Evolutionary conservation across 768 basidiomycete species (phyloP).

Genomic region (Lactarius tabidus): DNA sequence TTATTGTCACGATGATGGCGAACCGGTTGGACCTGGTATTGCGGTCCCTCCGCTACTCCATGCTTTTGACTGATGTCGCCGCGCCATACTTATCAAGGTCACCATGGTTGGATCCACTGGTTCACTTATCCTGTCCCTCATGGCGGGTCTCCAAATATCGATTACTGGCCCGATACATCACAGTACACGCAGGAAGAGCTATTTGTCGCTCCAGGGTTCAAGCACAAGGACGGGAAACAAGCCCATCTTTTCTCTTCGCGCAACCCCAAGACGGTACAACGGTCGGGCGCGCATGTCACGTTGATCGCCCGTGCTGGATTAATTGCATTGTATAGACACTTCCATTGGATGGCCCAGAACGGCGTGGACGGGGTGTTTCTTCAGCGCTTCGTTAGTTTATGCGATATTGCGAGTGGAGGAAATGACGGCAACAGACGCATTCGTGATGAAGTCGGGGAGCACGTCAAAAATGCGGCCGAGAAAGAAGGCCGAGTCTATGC

Average conservation of each 20-base stretch:
- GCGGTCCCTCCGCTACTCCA: background rate
- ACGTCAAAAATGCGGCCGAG: conserved; percentile 74
- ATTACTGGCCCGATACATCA: conserved; percentile 78
- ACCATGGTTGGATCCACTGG: conserved; percentile 90
- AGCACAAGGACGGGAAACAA: conserved; percentile 51
- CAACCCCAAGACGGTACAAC: conserved; percentile 65
- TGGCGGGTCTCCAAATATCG: conserved; percentile 69
- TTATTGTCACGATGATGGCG: conserved; percentile 64
- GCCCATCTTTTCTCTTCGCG: conserved; percentile 76
- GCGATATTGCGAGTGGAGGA: conserved; percentile 47
- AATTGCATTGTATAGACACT: conserved; percentile 42
- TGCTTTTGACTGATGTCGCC: background rate
- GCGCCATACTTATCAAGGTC: conserved; percentile 37
- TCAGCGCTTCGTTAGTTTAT: conserved; percentile 71
- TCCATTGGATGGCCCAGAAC: conserved; percentile 81
- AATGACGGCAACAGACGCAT: conserved; percentile 56
- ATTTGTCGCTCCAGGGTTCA: conserved; percentile 63
- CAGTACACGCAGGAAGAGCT: conserved; percentile 68
- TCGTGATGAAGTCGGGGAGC: conserved; percentile 70
- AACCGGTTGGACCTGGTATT: conserved; percentile 57
- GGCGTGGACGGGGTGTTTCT: conserved; percentile 79
- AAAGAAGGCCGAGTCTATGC: conserved; percentile 76
- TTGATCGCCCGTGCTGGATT: conserved; percentile 22
- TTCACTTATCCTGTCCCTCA: conserved; percentile 61
- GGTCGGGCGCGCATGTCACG: conserved; percentile 31